A percentile compares a stretch with the other conserved stretches of the same genome.
These are phyloP conservation scores for Terana coerulea DNA, from an alignment of 768 basidiomycete genomes.

Conservation along the genomic window DNA sequence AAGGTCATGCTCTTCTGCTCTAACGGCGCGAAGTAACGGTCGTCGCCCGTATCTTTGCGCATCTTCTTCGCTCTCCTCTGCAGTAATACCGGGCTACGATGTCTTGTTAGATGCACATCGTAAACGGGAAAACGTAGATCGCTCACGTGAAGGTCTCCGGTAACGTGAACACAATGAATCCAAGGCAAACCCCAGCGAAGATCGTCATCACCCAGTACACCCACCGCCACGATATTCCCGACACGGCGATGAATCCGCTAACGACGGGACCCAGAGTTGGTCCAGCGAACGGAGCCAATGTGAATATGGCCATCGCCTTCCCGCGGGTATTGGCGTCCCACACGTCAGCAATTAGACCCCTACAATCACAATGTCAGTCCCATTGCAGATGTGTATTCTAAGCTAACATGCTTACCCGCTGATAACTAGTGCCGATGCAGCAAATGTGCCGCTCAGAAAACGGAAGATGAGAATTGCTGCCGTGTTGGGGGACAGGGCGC, in stretches of 20 bases:
- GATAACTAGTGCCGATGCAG: conserved; percentile 67
- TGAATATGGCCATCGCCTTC: conserved; percentile 58
- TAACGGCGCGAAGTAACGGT: conserved; percentile 48
- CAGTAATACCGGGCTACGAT: conserved; percentile 48
- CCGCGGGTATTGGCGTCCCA: conserved; percentile 62
- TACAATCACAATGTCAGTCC: conserved; percentile 2
- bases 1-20: conserved; percentile 40
- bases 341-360: conserved; percentile 30
- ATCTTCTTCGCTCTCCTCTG: conserved; percentile 45
- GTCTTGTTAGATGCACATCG: not conserved
- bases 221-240: conserved; percentile 56
- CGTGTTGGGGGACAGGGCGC: conserved; percentile 58
- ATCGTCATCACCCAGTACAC: conserved; percentile 61
- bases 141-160: conserved; percentile 66
- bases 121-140: not conserved
- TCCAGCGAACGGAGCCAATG: conserved; percentile 51
- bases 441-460: conserved; percentile 65
- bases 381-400: not conserved
- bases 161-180: conserved; percentile 49
- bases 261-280: conserved; percentile 38
- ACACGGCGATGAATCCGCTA: conserved; percentile 34
- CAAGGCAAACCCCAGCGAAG: conserved; percentile 50
- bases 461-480: conserved; percentile 63
- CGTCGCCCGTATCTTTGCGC: conserved; percentile 50
- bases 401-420: conserved; percentile 43